Conservation (phyloP, 2,329 filamentous ascomycete genomes). For the Aurifilum marmelostoma region DNA sequence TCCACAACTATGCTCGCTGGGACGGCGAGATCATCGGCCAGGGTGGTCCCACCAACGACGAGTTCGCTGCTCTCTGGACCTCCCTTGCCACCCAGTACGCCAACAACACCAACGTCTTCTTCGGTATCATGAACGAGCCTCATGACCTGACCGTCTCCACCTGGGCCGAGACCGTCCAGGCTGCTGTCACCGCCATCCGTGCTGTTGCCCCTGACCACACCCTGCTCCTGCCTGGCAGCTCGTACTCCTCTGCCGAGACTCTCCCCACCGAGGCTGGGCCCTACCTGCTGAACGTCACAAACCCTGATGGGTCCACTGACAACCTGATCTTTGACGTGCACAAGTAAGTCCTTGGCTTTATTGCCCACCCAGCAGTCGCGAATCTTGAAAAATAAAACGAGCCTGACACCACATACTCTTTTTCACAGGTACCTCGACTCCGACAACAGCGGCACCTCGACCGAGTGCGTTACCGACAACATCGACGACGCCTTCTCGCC, state of each 20-base stretch:
- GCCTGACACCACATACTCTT: not conserved
- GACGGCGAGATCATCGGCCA: conserved; percentile 66
- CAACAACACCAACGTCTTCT: conserved; percentile 54
- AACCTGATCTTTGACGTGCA: conserved; percentile 62
- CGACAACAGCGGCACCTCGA: conserved; percentile 57
- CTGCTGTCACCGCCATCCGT: conserved; percentile 66
- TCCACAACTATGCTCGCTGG: conserved; percentile 51
- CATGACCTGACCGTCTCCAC: conserved; percentile 55
- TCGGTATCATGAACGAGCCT: conserved; percentile 71
- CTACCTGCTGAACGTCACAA: conserved; percentile 55
- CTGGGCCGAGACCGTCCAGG: conserved; percentile 65
- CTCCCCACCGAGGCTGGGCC: conserved; percentile 55
- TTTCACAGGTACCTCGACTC: conserved; percentile 51
- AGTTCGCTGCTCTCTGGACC: conserved; percentile 63
- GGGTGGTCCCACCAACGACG: conserved; percentile 53
- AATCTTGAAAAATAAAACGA: too few relatives aligned
- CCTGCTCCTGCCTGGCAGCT: conserved; percentile 65
- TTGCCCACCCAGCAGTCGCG: not conserved
- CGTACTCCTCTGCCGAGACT: conserved; percentile 57
- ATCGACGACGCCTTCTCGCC: conserved; percentile 38
- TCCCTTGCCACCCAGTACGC: conserved; percentile 61
- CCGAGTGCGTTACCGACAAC: conserved; percentile 55
- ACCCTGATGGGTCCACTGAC: conserved; percentile 59
- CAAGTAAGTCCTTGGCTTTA: conserved; percentile 51
- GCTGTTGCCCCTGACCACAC: conserved; percentile 62